A percentile compares a stretch with the other conserved stretches of the same genome.
Conservation (phyloP, 371 early-diverging fungal species). For the Catenaria anguillulae region DNA sequence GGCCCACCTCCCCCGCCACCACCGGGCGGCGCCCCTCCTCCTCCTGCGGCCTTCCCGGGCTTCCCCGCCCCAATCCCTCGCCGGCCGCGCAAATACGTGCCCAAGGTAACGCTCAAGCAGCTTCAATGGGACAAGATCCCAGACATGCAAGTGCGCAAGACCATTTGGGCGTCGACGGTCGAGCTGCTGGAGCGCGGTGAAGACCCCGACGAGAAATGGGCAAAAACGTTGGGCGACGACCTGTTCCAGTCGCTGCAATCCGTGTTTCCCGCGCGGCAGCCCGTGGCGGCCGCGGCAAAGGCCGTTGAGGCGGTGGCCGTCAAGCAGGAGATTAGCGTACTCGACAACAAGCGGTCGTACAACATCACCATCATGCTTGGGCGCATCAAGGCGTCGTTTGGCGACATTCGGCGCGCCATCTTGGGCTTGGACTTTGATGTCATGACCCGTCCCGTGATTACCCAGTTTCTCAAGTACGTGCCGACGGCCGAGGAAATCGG, state of each 20-base stretch:
- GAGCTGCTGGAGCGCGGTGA: constrained; percentile 8
- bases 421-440: constrained; percentile 43
- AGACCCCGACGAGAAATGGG: constrained; percentile 11
- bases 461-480: constrained; percentile 44
- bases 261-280: constrained; percentile 56
- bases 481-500: constrained; percentile 64
- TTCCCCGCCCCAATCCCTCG: constrained; percentile 13
- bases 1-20: constrained; percentile 25
- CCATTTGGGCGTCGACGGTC: constrained; percentile 17
- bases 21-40: constrained; percentile 12
- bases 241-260: constrained; percentile 52
- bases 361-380: constrained; percentile 64
- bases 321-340: constrained; percentile 40
- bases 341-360: constrained; percentile 58
- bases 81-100: constrained; percentile 43
- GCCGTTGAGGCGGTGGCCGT: constrained; percentile 11
- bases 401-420: constrained; percentile 40
- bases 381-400: constrained; percentile 38
- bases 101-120: constrained; percentile 61
- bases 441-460: constrained; percentile 46
- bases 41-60: constrained; percentile 8
- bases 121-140: constrained; percentile 74
- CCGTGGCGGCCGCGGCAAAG: constrained; percentile 22
- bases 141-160: constrained; percentile 22
- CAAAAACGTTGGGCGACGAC: constrained; percentile 17